Evolutionary conservation across 495 filamentous ascomycete genomes (phyloP).

Genomic region (Daldinia childiae): DNA sequence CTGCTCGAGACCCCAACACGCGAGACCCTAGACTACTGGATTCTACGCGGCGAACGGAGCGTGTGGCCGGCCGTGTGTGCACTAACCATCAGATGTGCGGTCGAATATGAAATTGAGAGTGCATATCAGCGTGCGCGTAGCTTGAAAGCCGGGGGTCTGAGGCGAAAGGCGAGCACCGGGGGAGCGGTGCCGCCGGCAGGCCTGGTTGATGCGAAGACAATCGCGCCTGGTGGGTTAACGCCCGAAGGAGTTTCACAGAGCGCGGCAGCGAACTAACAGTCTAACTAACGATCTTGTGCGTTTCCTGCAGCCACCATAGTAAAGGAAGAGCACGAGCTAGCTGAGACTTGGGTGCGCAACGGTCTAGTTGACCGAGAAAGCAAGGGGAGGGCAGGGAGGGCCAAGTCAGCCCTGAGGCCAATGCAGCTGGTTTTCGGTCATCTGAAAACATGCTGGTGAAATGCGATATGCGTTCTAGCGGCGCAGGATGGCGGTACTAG

Average conservation of each 20-base stretch:
- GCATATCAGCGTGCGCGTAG: constrained; percentile 82
- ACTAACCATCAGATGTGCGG: constrained; percentile 80
- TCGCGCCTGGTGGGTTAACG: background rate
- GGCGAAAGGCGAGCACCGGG: constrained; percentile 51
- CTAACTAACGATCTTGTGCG: background rate
- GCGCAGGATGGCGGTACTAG: constrained; percentile 15
- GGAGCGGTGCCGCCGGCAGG: constrained; percentile 2
- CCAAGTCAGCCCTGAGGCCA: constrained; percentile 19
- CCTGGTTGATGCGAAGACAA: background rate
- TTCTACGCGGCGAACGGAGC: constrained; percentile 80
- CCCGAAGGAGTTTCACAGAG: constrained; percentile 7
- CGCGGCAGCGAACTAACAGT: background rate
- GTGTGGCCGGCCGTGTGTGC: constrained; percentile 94
- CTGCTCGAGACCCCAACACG: constrained; percentile 83
- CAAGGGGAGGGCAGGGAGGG: background rate
- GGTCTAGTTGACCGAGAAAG: background rate
- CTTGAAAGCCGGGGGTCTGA: constrained; percentile 58
- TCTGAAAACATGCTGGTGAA: constrained; percentile 4
- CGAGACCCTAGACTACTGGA: constrained; percentile 84
- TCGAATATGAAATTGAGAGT: constrained; percentile 87
- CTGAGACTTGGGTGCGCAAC: background rate
- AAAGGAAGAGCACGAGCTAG: background rate
- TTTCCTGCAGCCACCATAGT: background rate
- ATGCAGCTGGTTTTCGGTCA: background rate
- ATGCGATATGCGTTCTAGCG: constrained; percentile 22